Evolutionary conservation across 208 protist genomes (phyloP).

Genomic region (Crithidia thermophila): DNA sequence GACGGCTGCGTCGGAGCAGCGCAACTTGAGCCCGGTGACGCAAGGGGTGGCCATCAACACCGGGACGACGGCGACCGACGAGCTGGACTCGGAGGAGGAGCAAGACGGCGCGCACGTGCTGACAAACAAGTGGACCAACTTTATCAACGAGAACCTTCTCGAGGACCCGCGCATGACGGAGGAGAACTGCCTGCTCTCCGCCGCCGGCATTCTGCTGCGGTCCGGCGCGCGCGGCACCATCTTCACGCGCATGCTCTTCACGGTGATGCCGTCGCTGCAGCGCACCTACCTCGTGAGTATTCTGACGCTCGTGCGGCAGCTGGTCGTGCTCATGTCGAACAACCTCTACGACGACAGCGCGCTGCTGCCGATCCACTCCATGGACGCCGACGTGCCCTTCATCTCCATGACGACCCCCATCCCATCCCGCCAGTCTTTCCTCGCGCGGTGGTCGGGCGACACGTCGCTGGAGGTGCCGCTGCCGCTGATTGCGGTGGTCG

Average conservation of each 20-base stretch:
- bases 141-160: slow-evolving; percentile 1
- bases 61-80: background rate
- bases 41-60: background rate
- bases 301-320: slow-evolving; percentile 48
- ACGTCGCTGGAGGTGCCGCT: slow-evolving; percentile 38
- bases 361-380: slow-evolving; percentile 26
- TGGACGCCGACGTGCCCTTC: slow-evolving; percentile 29
- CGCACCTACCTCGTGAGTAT: slow-evolving; percentile 15
- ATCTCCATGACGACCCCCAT: slow-evolving; percentile 29
- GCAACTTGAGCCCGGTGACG: background rate
- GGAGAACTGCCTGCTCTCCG: slow-evolving; percentile 38
- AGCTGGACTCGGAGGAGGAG: background rate
- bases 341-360: slow-evolving; percentile 48
- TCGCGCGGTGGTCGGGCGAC: slow-evolving; percentile 43
- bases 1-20: background rate
- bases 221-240: slow-evolving; percentile 38
- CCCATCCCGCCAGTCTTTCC: slow-evolving; percentile 34
- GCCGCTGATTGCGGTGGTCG: slow-evolving; percentile 42
- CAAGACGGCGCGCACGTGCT: slow-evolving; percentile 15
- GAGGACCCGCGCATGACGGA: slow-evolving; percentile 10
- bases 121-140: slow-evolving; percentile 21
- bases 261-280: slow-evolving; percentile 30
- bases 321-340: slow-evolving; percentile 37
- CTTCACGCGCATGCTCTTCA: slow-evolving; percentile 45
- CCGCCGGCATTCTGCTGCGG: slow-evolving; percentile 45